phyloP scores from a whole-genome alignment of 768 basidiomycete genomes.

The Phlegmacium glaucopus region DNA sequence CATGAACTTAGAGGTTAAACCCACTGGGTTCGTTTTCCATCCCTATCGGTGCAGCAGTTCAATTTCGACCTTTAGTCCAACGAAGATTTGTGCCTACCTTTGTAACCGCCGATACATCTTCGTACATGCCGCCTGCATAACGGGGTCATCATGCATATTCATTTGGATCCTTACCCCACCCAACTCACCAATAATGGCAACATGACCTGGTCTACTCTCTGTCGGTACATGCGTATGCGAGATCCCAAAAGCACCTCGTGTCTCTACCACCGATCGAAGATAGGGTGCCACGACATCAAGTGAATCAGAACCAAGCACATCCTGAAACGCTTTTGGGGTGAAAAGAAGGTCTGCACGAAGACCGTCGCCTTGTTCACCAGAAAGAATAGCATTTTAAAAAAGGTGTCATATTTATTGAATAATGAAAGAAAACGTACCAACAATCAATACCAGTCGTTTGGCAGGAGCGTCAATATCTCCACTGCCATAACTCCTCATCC shows the following conservation, averaged over 20 bases:
- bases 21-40: constrained; percentile 83
- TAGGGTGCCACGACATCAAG: constrained; percentile 70
- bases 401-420: not conserved
- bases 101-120: constrained; percentile 85
- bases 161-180: not conserved
- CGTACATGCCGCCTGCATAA: constrained; percentile 75
- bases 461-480: constrained; percentile 45
- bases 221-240: constrained; percentile 87
- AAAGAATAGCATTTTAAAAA: not conserved
- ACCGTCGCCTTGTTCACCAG: constrained; percentile 63
- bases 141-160: no score
- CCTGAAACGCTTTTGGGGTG: constrained; percentile 55
- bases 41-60: constrained; percentile 41
- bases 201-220: constrained; percentile 85
- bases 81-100: constrained; percentile 45
- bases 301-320: constrained; percentile 42
- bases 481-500: constrained; percentile 57
- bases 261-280: constrained; percentile 62
- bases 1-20: constrained; percentile 3
- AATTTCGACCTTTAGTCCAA: not conserved
- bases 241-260: constrained; percentile 75
- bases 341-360: constrained; percentile 80
- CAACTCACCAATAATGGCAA: constrained; percentile 71
- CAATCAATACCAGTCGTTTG: constrained; percentile 75
- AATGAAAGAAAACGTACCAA: constrained; percentile 44